Evolutionary conservation across 228 moss, liverwort and hornwort species (phyloP).

Genomic region (Sphagnum magellanicum): DNA sequence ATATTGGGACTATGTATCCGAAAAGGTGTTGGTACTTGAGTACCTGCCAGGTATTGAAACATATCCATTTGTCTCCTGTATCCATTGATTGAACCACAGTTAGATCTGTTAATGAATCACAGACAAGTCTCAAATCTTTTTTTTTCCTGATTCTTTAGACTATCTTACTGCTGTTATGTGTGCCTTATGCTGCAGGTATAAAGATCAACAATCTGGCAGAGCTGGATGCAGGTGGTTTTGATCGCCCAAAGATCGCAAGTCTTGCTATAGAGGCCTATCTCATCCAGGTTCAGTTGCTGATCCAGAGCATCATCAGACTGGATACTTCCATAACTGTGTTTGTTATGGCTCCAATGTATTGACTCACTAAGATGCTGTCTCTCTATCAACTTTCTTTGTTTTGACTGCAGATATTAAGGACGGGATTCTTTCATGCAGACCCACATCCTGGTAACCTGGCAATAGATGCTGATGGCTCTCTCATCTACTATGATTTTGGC

Average conservation of each 20-base stretch:
- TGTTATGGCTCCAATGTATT: too few relatives aligned
- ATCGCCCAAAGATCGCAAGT: conserved; percentile 63
- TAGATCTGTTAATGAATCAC: too few relatives aligned
- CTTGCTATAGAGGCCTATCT: conserved; percentile 97
- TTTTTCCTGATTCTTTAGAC: background rate
- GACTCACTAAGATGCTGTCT: too few relatives aligned
- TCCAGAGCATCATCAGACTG: background rate
- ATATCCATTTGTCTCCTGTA: too few relatives aligned
- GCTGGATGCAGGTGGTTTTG: conserved; percentile 63
- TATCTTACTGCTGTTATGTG: background rate
- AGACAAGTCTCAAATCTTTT: conserved; percentile 1
- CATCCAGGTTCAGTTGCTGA: conserved; percentile 53
- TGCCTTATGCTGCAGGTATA: conserved; percentile 44
- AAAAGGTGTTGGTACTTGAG: conserved; percentile 86
- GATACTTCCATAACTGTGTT: too few relatives aligned
- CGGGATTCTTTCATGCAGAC: conserved; percentile 98
- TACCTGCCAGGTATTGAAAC: conserved; percentile 67
- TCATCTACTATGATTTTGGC: conserved; percentile 98
- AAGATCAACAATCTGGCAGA: conserved; percentile 76
- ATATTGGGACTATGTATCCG: conserved; percentile 80
- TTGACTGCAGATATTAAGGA: conserved; percentile 73
- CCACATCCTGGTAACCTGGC: conserved; percentile 98
- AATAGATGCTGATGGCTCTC: conserved; percentile 77
- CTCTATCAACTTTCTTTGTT: background rate
- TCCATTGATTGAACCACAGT: too few relatives aligned